Base-by-base conservation (phyloP, 257 asterid genomes). In the Fraxinus quadrangulata region DNA sequence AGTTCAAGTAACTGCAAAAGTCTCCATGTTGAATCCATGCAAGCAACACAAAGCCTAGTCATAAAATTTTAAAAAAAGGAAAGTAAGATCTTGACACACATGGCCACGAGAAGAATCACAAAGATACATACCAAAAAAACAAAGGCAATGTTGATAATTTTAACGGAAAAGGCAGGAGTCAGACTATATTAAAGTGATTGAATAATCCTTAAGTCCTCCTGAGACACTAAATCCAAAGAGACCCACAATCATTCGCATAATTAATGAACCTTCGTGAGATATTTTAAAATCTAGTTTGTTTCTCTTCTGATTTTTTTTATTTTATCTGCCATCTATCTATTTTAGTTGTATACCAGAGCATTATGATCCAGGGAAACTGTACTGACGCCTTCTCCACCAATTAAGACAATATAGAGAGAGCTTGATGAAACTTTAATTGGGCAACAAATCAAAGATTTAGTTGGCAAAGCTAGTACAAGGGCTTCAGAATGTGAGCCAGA, bases 41-140 rank as follows among this genome's bases (percentile, higher is more conserved):
- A 89, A 81, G 91, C 82, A 76, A 92, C 89, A 78, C 96, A 96
- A 80, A 87, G 72, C 90, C 97, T 92, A 80, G 70, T 65, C 77
- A 61, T 30, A 69, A 2, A 70, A 78, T 63, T 17, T 31, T 66
- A 70, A 34, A 59, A 66, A 68, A 76, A 30, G 24, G 76, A 63
- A 37, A 56, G 59, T 77, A 61, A 80, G 37, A 59, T 40, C 49
- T 40, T 34, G n/a, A 49, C 5, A 1, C 39, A 26, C 31, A 10
- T 21, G 31, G 30, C 34, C 21, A 33, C 11, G 16, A 30, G 71
- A 31, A 67, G 45, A 77, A 31, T 51, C 30, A 14, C 1, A 34
- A 71, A 67, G 36, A 70, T 72, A 6, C 34, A 51, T 63, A 59
- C 14, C 69, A n/a, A 63, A 5, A 3, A 23, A 11, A 8, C 6